Base-by-base conservation (phyloP, 2,329 filamentous ascomycete genomes). In the Sporothrix humicola region DNA sequence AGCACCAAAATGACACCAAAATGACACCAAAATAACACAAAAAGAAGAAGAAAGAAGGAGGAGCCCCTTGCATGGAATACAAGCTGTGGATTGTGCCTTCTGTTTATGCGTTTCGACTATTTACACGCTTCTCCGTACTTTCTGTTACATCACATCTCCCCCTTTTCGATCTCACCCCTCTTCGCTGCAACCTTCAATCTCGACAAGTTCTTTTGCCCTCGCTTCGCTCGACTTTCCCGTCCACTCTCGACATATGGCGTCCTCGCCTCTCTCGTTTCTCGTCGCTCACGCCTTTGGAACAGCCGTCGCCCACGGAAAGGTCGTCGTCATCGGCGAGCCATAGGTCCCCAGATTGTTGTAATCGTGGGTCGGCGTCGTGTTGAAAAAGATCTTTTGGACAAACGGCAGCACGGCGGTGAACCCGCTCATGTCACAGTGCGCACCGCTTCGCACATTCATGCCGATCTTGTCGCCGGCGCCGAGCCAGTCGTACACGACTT, bases 401-500 rank as follows among this genome's bases (percentile, higher is more conserved):
- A 83, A 86, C 3, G 85, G 84, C 65, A 86, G 77, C 8, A 87
- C 81, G 72, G 83, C 82, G n/a, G 82, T 79, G 83, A 82, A 86
- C 66, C 85, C 85, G 69, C 82, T 83, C 80, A 83, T 82, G 75
- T 86, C 85, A 76, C 85, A 87, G 74, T 87, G 85, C 0, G 81
- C 85, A 7, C 85, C 85, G 31, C 81, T 81, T 2, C 84, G 79
- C 65, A 87, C 82, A 52, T 82, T 83, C 80, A 87, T 84, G 46
- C 80, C 85, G 46, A 87, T 83, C 77, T 84, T 83, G 74, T 87
- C 85, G 0, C 84, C 81, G 0, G 81, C 85, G 13, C 86, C 87
- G 2, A 87, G 80, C 73, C 86, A 87, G 79, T 87, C 84, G 77
- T 87, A 89, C 44, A 88, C 84, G n/a, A 83, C 79, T 75, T 85